Percentiles rank a stretch among this genome's conserved stretches.
These are phyloP conservation scores for Ceratobasidium sp. DNA, from an alignment of 1,284 basidiomycete genomes.

Conservation along the genomic window DNA sequence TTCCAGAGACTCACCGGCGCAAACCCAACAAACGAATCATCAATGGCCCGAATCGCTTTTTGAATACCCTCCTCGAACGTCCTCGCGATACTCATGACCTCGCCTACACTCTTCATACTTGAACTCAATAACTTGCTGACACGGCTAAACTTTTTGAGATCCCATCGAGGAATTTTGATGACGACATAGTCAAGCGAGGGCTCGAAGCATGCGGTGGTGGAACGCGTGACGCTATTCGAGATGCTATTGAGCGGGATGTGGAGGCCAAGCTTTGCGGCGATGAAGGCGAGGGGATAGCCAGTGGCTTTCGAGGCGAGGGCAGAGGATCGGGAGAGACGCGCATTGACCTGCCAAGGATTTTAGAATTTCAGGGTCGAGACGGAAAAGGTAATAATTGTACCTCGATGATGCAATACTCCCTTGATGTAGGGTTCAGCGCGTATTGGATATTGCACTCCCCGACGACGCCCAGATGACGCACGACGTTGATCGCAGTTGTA, in stretches of 20 bases:
- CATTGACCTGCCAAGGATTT: conserved; percentile 79
- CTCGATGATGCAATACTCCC: conserved; percentile 99
- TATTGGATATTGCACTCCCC: conserved; percentile 99
- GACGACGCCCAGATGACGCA: conserved; percentile 95
- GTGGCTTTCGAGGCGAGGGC: conserved; percentile 98
- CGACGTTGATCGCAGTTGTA: conserved; percentile 97
- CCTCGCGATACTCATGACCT: conserved; percentile 98
- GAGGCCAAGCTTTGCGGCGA: conserved; percentile 96
- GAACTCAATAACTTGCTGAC: conserved; percentile 89
- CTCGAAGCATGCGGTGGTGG: conserved; percentile 98
- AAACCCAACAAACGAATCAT: conserved; percentile 94
- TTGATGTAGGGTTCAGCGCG: conserved; percentile 92
- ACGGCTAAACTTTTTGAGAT: conserved; percentile 96
- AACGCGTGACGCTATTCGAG: conserved; percentile 96
- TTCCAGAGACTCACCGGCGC: conserved; percentile 68
- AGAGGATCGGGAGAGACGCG: conserved; percentile 97
- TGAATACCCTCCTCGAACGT: conserved; percentile 99
- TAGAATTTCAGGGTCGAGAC: conserved; percentile 20
- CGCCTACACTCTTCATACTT: conserved; percentile 99
- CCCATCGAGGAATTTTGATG: conserved; percentile 99
- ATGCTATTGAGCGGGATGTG: conserved; percentile 98
- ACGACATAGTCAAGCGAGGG: conserved; percentile 97
- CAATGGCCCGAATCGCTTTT: conserved; percentile 96
- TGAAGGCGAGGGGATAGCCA: conserved; percentile 98
- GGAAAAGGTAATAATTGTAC: conserved; percentile 54